Evolutionary conservation across 805 yeast species (phyloP).

Genomic region (Candida cerambycidarum): DNA sequence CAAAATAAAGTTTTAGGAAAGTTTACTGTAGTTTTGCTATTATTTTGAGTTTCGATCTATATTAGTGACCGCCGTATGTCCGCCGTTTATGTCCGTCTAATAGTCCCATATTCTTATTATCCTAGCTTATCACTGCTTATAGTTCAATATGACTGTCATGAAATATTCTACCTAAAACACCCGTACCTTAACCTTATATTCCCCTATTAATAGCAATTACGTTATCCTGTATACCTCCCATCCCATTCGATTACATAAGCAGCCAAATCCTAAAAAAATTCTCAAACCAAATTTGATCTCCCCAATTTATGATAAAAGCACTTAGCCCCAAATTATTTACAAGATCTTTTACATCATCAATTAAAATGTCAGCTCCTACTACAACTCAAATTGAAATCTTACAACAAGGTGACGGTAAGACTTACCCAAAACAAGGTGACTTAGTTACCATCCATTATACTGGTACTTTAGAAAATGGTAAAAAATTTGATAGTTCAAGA

Average conservation of each 20-base stretch:
- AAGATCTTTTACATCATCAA: conserved; percentile 1
- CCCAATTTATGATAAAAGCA: conserved; percentile 3
- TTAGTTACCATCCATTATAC: conserved; percentile 91
- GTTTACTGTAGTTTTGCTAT: no score
- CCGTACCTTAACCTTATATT: no score
- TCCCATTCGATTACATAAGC: not conserved
- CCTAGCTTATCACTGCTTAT: no score
- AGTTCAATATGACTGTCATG: no score
- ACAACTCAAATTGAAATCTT: conserved; percentile 43
- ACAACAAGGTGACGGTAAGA: conserved; percentile 76
- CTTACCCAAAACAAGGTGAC: conserved; percentile 87
- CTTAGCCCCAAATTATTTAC: conserved; percentile 4
- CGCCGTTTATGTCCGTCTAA: no score
- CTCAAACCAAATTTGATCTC: not conserved
- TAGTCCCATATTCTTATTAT: no score
- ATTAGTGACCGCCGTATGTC: no score
- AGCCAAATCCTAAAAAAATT: not conserved
- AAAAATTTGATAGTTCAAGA: conserved; percentile 92
- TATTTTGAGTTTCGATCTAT: no score
- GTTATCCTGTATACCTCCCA: not conserved
- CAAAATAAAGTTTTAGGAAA: no score
- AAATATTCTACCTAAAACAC: no score
- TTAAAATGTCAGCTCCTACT: conserved; percentile 25
- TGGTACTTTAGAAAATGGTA: conserved; percentile 93
- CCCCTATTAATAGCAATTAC: no score